Evolutionary conservation across 306 rosid species (phyloP).

Genomic region (Malus orientalis): DNA sequence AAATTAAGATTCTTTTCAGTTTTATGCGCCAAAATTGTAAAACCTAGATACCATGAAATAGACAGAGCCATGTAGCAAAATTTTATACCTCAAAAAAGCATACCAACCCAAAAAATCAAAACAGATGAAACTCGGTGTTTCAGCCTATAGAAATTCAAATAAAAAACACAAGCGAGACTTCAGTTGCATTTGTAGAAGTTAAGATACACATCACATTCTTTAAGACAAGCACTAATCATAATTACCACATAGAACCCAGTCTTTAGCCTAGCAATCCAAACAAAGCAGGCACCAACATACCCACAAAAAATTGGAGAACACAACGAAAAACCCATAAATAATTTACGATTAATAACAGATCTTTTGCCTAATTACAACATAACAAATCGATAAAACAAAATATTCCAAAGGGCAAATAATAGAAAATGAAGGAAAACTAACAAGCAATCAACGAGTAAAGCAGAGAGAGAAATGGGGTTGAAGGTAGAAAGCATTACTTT

Average conservation of each 20-base stretch:
- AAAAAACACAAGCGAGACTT: background rate
- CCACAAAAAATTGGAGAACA: background rate
- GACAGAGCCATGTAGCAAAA: background rate
- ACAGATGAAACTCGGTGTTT: background rate
- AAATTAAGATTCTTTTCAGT: background rate
- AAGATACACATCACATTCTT: background rate
- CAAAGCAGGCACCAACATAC: background rate
- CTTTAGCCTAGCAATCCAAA: background rate
- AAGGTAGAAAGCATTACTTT: constrained; percentile 17
- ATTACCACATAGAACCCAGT: background rate
- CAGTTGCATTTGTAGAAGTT: background rate
- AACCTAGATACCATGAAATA: background rate
- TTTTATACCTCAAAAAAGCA: background rate
- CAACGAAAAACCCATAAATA: background rate
- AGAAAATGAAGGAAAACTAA: background rate
- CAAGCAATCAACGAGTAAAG: background rate
- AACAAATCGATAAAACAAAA: too few relatives aligned
- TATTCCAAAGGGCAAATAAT: background rate
- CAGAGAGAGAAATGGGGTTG: background rate
- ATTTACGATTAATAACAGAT: background rate
- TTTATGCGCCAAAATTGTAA: background rate
- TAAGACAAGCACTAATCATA: background rate
- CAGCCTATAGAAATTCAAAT: too few relatives aligned
- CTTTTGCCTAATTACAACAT: background rate
- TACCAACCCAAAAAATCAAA: background rate